A percentile compares a stretch with the other conserved stretches of the same genome.
Conservation (phyloP, 1,139 yeast genomes). For the Saccharomyces hybrid region DNA sequence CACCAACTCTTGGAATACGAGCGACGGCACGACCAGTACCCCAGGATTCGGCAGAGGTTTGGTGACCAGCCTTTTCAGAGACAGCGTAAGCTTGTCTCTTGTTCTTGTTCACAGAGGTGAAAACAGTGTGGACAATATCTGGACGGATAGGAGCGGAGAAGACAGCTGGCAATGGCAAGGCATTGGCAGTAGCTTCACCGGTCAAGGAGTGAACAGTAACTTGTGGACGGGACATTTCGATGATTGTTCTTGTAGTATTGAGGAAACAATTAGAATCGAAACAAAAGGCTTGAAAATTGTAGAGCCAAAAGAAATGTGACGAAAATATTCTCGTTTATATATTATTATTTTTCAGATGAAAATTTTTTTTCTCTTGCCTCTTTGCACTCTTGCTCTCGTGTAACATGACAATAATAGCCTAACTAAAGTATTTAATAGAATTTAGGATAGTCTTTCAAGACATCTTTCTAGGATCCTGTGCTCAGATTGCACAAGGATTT, state of each 20-base stretch:
- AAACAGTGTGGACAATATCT: too few species aligned
- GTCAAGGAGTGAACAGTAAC: conserved; percentile 86
- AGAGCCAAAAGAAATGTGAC: not conserved
- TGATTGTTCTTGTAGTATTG: not conserved
- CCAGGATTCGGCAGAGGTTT: too few species aligned
- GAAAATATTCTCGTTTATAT: not conserved
- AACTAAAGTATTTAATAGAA: not conserved
- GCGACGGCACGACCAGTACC: too few species aligned
- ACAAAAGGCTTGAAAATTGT: not conserved
- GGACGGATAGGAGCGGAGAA: too few species aligned
- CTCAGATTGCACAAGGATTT: not conserved
- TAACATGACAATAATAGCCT: not conserved
- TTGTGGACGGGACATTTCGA: conserved; percentile 83
- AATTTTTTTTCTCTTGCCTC: not conserved
- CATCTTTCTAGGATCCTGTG: not conserved
- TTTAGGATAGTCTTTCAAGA: not conserved
- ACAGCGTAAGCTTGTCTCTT: too few species aligned
- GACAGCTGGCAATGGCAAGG: conserved; percentile 91
- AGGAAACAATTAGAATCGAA: conserved; percentile 38
- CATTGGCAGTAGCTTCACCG: conserved; percentile 81
- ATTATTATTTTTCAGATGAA: not conserved
- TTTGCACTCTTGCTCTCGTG: not conserved
- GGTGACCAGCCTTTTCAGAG: too few species aligned
- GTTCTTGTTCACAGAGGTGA: too few species aligned
- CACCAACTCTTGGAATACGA: too few species aligned